Evolutionary conservation across 192 early-diverging fungal species (phyloP).

Genomic region (Cetraspora pellucida): DNA sequence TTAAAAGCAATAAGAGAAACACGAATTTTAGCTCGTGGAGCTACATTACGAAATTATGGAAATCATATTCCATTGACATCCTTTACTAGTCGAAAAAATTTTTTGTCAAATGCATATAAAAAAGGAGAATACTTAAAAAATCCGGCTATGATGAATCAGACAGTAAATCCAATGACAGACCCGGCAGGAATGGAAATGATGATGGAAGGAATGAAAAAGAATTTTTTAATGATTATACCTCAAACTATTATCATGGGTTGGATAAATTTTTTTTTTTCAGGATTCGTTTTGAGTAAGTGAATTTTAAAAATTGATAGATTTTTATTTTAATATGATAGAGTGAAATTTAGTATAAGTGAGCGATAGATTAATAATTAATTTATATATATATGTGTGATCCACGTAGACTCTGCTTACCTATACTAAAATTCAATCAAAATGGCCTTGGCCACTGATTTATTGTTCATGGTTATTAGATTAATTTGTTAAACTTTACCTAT

Average conservation of each 20-base stretch:
- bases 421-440: too few species aligned
- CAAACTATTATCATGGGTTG: constrained; percentile 98
- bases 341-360: too few species aligned
- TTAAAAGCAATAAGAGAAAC: constrained; percentile 82
- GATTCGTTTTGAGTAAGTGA: constrained; percentile 88
- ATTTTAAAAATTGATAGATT: constrained; percentile 17
- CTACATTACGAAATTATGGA: constrained; percentile 68
- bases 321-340: too few species aligned
- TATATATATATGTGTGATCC: too few species aligned
- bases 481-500: background rate
- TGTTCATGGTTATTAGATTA: background rate
- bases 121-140: constrained; percentile 86
- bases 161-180: constrained; percentile 86
- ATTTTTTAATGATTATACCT: constrained; percentile 96
- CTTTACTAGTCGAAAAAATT: constrained; percentile 73
- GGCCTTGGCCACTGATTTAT: background rate
- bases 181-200: constrained; percentile 91
- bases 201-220: constrained; percentile 99
- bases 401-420: too few species aligned
- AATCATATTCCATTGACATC: constrained; percentile 70
- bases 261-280: constrained; percentile 99
- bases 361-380: too few species aligned
- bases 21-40: constrained; percentile 78
- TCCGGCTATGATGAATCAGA: constrained; percentile 62
- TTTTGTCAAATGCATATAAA: constrained; percentile 77